Base-by-base conservation (phyloP, 2,329 filamentous ascomycete genomes). In the Ascochyta clinopodiicola region DNA sequence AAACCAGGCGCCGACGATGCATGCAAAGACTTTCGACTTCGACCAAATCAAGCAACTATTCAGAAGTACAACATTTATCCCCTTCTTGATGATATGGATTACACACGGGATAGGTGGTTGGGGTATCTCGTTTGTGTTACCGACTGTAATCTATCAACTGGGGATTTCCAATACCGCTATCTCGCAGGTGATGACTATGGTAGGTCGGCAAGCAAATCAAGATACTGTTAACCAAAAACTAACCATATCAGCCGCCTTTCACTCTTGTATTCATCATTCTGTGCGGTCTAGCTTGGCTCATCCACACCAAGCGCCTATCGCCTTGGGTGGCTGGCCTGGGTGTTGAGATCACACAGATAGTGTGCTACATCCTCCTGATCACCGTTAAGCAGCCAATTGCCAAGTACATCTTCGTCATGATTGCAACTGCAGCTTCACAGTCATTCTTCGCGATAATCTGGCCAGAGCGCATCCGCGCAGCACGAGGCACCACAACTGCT, bases 351-450 rank as follows among this genome's bases (percentile, higher is more conserved):
- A 61, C 68, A 1, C 69, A 75, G 45, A 74, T 75, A 8, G 57
- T 76, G 25, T 78, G 75, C 59, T 79, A 78, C 46, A 70, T 79
- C 42, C 59, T 77, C 4, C 68, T 78, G 29, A 74, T 79, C 48
- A 74, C 71, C 1, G 68, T 78, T 35, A 66, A 71, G 24, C 64
- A 72, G 13, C 63, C 56, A 35, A 32, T 75, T 1, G 77, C 70
- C 0, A 77, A 76, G 44, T 77, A 79, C 52, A 60, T 78, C 12
- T 74, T 78, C 40, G 70, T 78, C n/a, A 76, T 73, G 52, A 64
- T 78, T 22, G 76, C 76, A 3, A 76, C 74, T 2, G 72, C 76
- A 0, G 76, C 72, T 5, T 75, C 74, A 0, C 72, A 75, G 25
- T 74, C 71, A 7, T 76, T 78, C 51, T 75, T 75, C 51, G 71